Conservation (phyloP, 2,329 filamentous ascomycete genomes). For the Neoascochyta sp. region DNA sequence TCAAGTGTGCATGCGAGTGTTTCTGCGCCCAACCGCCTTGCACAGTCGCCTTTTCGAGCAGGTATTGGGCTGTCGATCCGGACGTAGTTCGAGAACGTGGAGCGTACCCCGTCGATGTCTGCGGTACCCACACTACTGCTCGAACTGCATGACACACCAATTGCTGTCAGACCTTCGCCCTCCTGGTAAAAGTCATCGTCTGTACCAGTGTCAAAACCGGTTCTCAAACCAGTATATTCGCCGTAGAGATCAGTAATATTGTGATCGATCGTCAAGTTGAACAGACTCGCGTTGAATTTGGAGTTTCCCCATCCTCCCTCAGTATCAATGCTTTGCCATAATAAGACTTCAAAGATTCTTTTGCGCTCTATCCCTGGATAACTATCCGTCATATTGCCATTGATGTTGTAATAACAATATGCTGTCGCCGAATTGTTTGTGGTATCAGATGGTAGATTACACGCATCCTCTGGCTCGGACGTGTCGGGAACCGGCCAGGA, state of each 20-base stretch:
- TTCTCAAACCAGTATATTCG: not conserved
- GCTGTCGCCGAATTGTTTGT: not conserved
- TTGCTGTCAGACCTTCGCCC: slow-evolving; percentile 5
- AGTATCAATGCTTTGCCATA: not conserved
- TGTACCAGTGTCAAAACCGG: not conserved
- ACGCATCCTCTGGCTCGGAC: not conserved
- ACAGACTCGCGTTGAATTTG: not conserved
- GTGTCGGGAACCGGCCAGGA: not conserved
- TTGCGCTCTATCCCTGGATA: not conserved
- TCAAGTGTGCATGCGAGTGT: not conserved
- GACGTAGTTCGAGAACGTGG: slow-evolving; percentile 6
- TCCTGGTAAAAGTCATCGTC: not conserved
- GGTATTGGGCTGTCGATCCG: slow-evolving; percentile 7
- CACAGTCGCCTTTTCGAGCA: slow-evolving; percentile 1
- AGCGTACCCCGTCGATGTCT: slow-evolving; percentile 5
- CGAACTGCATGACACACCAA: slow-evolving; percentile 6
- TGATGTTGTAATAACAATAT: not conserved
- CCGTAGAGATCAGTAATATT: not conserved
- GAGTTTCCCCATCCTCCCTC: not conserved
- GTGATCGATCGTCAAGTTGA: slow-evolving; percentile 1
- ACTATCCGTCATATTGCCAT: not conserved
- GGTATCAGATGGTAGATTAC: not conserved
- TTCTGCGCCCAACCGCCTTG: slow-evolving; percentile 1
- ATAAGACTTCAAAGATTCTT: not conserved
- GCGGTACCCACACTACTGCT: slow-evolving; percentile 9